Percentiles rank a stretch among this genome's conserved stretches.
phyloP scores from a whole-genome alignment of 2,329 filamentous ascomycete genomes.

The Trichophyton benhamiae region DNA sequence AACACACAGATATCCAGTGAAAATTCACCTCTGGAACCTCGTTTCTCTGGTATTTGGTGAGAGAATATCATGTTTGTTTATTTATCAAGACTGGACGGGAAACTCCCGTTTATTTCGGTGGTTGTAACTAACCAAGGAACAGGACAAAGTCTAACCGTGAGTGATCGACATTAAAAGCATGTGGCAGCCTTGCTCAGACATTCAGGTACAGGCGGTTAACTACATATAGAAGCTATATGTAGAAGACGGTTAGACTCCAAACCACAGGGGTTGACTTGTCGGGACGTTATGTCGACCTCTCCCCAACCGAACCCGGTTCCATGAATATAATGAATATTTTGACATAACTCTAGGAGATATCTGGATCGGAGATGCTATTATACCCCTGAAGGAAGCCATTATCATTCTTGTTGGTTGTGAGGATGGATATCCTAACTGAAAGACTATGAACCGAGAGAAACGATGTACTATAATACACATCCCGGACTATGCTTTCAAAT shows the following conservation, averaged over 20 bases:
- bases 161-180: background rate
- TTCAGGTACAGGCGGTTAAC: background rate
- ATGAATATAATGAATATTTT: too few species aligned
- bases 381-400: too few species aligned
- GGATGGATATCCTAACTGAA: background rate
- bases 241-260: too few species aligned
- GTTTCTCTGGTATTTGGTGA: background rate
- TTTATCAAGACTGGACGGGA: background rate
- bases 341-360: too few species aligned
- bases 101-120: background rate
- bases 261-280: too few species aligned
- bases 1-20: background rate
- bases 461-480: background rate
- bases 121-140: background rate
- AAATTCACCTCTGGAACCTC: background rate
- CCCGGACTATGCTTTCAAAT: background rate
- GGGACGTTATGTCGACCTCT: too few species aligned
- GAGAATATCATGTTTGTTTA: background rate
- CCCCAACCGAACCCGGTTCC: too few species aligned
- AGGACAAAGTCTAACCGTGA: background rate
- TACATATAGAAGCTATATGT: too few species aligned
- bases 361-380: too few species aligned
- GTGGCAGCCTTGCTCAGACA: background rate
- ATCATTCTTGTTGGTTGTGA: background rate
- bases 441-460: background rate